A percentile compares a stretch with the other conserved stretches of the same genome.
These are phyloP conservation scores for Colletotrichum theobromicola DNA, from an alignment of 2,329 filamentous ascomycete genomes.

Conservation along the genomic window DNA sequence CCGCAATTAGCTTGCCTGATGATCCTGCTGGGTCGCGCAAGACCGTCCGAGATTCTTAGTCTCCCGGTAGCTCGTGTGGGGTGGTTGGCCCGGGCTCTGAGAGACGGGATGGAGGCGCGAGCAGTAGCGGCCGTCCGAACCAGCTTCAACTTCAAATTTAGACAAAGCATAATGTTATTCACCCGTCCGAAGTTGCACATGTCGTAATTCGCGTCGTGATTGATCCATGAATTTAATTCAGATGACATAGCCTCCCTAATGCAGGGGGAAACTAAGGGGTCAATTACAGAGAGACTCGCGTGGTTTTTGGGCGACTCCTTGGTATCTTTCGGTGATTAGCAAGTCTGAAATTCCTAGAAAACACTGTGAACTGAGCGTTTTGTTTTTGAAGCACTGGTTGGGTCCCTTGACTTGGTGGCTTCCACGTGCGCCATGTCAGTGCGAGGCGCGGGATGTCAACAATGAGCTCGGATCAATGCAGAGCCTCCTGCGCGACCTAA, in stretches of 20 bases:
- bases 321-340: neutral
- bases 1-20: neutral
- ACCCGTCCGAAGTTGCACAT: neutral
- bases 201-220: neutral
- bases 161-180: neutral
- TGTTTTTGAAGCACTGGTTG: neutral
- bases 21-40: neutral
- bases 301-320: accelerated
- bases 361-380: neutral
- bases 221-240: neutral
- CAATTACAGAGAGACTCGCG: accelerated
- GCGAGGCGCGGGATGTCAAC: neutral
- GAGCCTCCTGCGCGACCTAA: neutral
- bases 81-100: neutral
- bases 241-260: neutral
- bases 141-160: neutral
- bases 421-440: neutral
- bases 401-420: neutral
- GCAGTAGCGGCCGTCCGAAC: neutral
- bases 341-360: neutral
- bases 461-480: neutral
- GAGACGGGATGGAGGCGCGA: neutral
- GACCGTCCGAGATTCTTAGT: neutral
- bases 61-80: neutral
- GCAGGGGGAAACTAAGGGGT: neutral